A percentile compares a stretch with the other conserved stretches of the same genome.
Conservation (phyloP, 768 basidiomycete species). For the Vararia minispora region DNA sequence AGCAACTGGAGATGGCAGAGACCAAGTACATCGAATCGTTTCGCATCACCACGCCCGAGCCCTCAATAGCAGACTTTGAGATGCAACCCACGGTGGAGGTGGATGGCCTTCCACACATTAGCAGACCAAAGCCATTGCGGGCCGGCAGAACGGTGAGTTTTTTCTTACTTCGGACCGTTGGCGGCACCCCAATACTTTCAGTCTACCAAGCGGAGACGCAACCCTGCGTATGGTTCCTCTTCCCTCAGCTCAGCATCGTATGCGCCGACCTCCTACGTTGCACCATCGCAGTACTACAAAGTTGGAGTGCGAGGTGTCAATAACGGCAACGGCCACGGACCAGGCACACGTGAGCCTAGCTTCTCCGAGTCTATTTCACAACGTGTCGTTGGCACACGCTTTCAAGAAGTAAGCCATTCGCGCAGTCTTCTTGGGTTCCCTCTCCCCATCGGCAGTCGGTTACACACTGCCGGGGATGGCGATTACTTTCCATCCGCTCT, state of each 20-base stretch:
- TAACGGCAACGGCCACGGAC: constrained; percentile 38
- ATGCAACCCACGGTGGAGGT: constrained; percentile 19
- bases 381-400: constrained; percentile 54
- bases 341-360: constrained; percentile 24
- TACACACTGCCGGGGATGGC: constrained; percentile 41
- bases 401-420: constrained; percentile 62
- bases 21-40: constrained; percentile 70
- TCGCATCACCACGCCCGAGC: constrained; percentile 60
- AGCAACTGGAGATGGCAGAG: constrained; percentile 73
- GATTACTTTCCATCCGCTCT: constrained; percentile 28
- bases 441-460: constrained; percentile 49
- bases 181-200: too few relatives aligned
- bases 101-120: constrained; percentile 46
- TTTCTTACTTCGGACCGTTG: too few relatives aligned
- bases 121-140: constrained; percentile 56
- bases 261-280: constrained; percentile 70
- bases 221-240: constrained; percentile 55
- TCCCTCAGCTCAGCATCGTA: too few relatives aligned
- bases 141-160: too few relatives aligned
- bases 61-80: constrained; percentile 52
- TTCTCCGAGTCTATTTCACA: constrained; percentile 50
- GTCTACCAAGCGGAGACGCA: constrained; percentile 36
- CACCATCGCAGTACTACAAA: constrained; percentile 72
- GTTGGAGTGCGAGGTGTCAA: constrained; percentile 50
- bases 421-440: constrained; percentile 43